Evolutionary conservation across 2,329 filamentous ascomycete species (phyloP).

Genomic region (Monosporascus sp.): DNA sequence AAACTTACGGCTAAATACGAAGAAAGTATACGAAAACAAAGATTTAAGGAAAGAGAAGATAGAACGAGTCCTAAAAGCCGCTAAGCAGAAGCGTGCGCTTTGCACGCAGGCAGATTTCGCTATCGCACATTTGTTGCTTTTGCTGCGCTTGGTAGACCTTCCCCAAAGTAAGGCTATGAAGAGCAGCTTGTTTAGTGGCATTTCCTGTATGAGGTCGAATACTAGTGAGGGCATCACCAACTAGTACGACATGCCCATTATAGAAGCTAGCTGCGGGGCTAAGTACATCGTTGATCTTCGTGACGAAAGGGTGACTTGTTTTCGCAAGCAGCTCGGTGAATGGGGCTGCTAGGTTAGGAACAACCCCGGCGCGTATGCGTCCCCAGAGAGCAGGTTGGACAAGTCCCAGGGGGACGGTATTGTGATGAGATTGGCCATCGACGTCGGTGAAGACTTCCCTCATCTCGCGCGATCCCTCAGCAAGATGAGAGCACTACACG

Average conservation of each 20-base stretch:
- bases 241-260: conserved; percentile 36
- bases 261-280: conserved; percentile 31
- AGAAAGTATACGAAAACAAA: too few species aligned
- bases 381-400: conserved; percentile 33
- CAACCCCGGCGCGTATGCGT: conserved; percentile 13
- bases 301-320: conserved; percentile 38
- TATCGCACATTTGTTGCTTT: conserved; percentile 24
- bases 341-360: conserved; percentile 27
- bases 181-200: conserved; percentile 42
- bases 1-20: too few species aligned
- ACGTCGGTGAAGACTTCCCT: conserved; percentile 38
- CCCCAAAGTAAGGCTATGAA: conserved; percentile 35
- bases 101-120: too few species aligned
- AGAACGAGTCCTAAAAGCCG: too few species aligned
- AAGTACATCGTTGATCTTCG: conserved; percentile 37
- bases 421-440: conserved; percentile 31
- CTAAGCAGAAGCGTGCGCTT: too few species aligned
- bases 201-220: conserved; percentile 41
- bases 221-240: conserved; percentile 41
- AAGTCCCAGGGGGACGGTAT: conserved; percentile 37
- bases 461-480: conserved; percentile 32
- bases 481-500: conserved; percentile 41
- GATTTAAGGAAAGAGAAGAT: too few species aligned
- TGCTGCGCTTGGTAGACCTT: conserved; percentile 33
- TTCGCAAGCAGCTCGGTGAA: conserved; percentile 35